Evolutionary conservation across 148 eudicot species (phyloP).

Genomic region (Beta vulgaris): DNA sequence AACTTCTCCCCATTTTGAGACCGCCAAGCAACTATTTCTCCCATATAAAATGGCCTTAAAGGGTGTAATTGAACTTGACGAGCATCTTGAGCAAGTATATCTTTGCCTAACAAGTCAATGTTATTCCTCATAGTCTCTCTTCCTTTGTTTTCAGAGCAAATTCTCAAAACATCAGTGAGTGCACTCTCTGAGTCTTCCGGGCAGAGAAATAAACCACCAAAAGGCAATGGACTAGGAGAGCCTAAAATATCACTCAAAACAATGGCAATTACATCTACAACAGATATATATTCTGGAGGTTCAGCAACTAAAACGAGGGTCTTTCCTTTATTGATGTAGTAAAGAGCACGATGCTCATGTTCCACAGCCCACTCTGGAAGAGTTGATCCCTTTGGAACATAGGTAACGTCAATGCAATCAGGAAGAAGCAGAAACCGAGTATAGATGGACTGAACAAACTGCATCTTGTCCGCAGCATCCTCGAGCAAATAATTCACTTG

Average conservation of each 20-base stretch:
- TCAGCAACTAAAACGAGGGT: conserved; percentile 63
- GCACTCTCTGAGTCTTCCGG: conserved; percentile 74
- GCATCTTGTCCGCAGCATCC: conserved; percentile 61
- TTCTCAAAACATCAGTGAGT: conserved; percentile 61
- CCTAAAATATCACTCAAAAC: conserved; percentile 73
- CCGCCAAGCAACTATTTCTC: conserved; percentile 98
- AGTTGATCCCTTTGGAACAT: conserved; percentile 44
- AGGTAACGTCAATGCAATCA: conserved; percentile 65
- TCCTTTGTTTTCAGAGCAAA: conserved; percentile 47
- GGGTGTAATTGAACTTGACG: conserved; percentile 90
- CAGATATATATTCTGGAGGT: conserved; percentile 78
- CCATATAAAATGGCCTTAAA: conserved; percentile 86
- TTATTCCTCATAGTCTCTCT: conserved; percentile 38
- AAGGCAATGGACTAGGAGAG: conserved; percentile 65
- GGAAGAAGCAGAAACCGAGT: conserved; percentile 86
- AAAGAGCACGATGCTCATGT: conserved; percentile 65
- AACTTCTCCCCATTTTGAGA: conserved; percentile 84
- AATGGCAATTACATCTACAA: conserved; percentile 64
- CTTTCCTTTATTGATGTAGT: conserved; percentile 54
- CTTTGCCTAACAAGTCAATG: conserved; percentile 60
- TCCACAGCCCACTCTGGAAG: conserved; percentile 71
- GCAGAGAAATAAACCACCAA: conserved; percentile 72
- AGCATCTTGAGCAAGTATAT: conserved; percentile 85
- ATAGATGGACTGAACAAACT: conserved; percentile 66
- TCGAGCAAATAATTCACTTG: conserved; percentile 40